Percentiles rank a stretch among this genome's conserved stretches.
These are phyloP conservation scores for Taphrina deformans DNA, from an alignment of 1,139 yeast species.

Conservation along the genomic window DNA sequence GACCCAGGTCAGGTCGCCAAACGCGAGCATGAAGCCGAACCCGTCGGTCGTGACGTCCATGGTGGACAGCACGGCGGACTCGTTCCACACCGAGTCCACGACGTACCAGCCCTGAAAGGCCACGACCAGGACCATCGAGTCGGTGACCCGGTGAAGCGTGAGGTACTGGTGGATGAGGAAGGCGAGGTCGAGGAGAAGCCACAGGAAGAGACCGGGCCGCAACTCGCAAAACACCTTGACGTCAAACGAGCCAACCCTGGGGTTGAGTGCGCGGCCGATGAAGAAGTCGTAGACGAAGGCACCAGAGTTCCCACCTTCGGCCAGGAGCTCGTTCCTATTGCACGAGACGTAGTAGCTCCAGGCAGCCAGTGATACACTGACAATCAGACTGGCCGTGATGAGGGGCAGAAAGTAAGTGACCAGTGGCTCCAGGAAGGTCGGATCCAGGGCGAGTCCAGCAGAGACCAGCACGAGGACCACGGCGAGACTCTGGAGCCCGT, in stretches of 20 bases:
- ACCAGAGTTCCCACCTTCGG: slow-evolving; percentile 84
- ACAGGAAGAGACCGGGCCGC: slow-evolving; percentile 88
- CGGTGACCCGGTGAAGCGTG: slow-evolving; percentile 59
- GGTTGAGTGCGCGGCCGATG: slow-evolving; percentile 93
- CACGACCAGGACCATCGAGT: slow-evolving; percentile 70
- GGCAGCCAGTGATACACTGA: slow-evolving; percentile 62
- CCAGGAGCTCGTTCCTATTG: slow-evolving; percentile 60
- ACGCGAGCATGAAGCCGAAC: slow-evolving; percentile 90
- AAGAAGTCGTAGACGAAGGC: slow-evolving; percentile 84
- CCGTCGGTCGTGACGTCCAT: slow-evolving; percentile 96
- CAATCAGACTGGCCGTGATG: slow-evolving; percentile 61
- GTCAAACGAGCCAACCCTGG: slow-evolving; percentile 81
- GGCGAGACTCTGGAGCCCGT: slow-evolving; percentile 53
- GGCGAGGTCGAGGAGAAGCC: slow-evolving; percentile 77
- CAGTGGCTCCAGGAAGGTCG: slow-evolving; percentile 76
- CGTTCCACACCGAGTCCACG: slow-evolving; percentile 88
- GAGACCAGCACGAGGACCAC: slow-evolving; percentile 36
- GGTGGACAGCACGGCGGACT: slow-evolving; percentile 86
- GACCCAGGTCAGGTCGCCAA: slow-evolving; percentile 92
- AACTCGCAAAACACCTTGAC: slow-evolving; percentile 89
- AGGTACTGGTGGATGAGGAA: slow-evolving; percentile 72
- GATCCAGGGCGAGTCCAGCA: slow-evolving; percentile 46
- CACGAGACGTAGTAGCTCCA: slow-evolving; percentile 70
- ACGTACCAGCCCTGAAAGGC: slow-evolving; percentile 76
- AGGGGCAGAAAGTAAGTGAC: slow-evolving; percentile 67